Conservation (phyloP, 2,329 filamentous ascomycete species). For the Arthrinium puccinioides region DNA sequence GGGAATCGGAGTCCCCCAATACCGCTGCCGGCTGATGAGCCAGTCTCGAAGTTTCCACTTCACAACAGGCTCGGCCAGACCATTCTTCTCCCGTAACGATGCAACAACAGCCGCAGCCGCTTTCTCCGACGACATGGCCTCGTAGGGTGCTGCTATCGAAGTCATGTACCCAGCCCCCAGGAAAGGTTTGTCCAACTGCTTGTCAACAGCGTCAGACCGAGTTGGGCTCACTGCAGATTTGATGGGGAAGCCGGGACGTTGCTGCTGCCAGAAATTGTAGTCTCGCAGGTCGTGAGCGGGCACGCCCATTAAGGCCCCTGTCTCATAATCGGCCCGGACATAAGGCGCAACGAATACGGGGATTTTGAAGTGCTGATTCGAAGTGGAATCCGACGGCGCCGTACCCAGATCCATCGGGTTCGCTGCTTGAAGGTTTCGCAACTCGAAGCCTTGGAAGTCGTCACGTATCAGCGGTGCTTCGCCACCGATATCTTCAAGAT, state of each 20-base stretch:
- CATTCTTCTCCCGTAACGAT: conserved; percentile 42
- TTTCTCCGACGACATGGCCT: conserved; percentile 54
- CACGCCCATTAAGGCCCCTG: conserved; percentile 87
- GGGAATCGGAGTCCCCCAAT: conserved; percentile 87
- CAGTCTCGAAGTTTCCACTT: conserved; percentile 82
- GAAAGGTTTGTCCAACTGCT: conserved; percentile 46
- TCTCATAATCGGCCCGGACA: conserved; percentile 77
- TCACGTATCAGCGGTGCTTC: too few species aligned
- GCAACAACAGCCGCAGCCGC: conserved; percentile 55
- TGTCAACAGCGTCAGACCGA: conserved; percentile 37
- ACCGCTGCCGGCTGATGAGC: conserved; percentile 86
- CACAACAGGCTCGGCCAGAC: conserved; percentile 55
- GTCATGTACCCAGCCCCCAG: conserved; percentile 62
- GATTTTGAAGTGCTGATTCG: conserved; percentile 36
- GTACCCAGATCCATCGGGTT: conserved; percentile 33
- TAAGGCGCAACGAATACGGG: conserved; percentile 81
- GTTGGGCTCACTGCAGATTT: conserved; percentile 53
- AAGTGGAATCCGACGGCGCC: conserved; percentile 57
- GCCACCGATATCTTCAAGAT: conserved; percentile 56
- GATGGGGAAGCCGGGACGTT: conserved; percentile 53
- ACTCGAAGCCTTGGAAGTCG: conserved; percentile 67
- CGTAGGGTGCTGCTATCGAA: conserved; percentile 55
- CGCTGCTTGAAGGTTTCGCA: conserved; percentile 42
- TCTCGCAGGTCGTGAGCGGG: conserved; percentile 79
- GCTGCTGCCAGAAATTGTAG: conserved; percentile 70